Conservation (phyloP, 768 basidiomycete genomes). For the Boletus vermiculosoides region DNA sequence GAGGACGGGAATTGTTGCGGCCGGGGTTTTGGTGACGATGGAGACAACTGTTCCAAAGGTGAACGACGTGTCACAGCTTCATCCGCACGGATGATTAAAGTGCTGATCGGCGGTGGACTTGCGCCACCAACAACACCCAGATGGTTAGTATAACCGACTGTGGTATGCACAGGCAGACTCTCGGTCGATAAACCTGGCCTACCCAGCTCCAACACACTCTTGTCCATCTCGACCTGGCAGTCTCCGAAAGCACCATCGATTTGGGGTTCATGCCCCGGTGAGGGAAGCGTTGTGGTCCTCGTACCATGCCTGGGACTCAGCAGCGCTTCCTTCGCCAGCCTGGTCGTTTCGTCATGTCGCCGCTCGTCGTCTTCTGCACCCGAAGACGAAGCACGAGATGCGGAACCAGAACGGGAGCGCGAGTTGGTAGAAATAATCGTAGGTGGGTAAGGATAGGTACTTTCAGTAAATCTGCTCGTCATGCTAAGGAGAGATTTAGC, state of each 20-base stretch:
- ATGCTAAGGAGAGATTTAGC: conserved; percentile 30
- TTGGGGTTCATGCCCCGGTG: conserved; percentile 3
- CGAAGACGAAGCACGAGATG: conserved; percentile 16
- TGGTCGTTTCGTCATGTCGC: conserved; percentile 24
- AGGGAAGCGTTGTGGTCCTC: conserved; percentile 38
- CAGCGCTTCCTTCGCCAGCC: conserved; percentile 18
- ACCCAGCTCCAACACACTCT: conserved; percentile 71
- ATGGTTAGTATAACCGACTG: neutral
- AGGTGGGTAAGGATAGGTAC: conserved; percentile 27
- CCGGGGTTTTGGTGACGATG: conserved; percentile 5
- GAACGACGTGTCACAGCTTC: neutral
- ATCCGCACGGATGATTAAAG: neutral
- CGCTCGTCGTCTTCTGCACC: conserved; percentile 23
- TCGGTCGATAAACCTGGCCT: conserved; percentile 78
- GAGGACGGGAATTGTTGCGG: conserved; percentile 15
- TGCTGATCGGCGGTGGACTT: conserved; percentile 6
- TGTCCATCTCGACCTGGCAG: conserved; percentile 51
- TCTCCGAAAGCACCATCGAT: conserved; percentile 1
- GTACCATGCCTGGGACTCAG: conserved; percentile 23
- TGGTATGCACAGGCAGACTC: conserved; percentile 43
- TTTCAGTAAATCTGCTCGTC: conserved; percentile 28
- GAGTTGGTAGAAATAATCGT: conserved; percentile 20
- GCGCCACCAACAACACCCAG: neutral
- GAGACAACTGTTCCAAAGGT: conserved; percentile 3
- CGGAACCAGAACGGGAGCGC: conserved; percentile 20